Percentiles rank a stretch among this genome's conserved stretches.
Conservation (phyloP, 2,329 filamentous ascomycete species). For the Scleromitrula shiraiana region DNA sequence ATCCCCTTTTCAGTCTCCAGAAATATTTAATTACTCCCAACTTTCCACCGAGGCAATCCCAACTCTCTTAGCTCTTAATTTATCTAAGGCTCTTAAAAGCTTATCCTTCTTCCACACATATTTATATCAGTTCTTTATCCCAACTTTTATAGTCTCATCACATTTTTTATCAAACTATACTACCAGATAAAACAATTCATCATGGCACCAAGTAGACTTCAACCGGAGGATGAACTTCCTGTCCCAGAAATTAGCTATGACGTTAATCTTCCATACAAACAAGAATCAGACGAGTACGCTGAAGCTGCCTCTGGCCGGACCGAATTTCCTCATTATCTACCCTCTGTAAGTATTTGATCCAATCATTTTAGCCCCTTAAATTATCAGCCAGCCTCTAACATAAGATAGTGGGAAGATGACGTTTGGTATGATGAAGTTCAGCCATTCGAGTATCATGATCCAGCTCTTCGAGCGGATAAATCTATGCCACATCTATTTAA, state of each 20-base stretch:
- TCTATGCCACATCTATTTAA: constrained; percentile 52
- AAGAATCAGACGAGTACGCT: constrained; percentile 31
- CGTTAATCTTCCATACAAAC: constrained; percentile 41
- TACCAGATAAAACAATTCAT: neutral
- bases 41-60: neutral
- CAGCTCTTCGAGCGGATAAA: constrained; percentile 49
- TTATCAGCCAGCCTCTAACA: constrained; percentile 5
- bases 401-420: constrained; percentile 32
- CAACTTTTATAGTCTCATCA: neutral
- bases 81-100: neutral
- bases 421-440: constrained; percentile 39
- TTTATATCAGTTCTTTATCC: constrained; percentile 8
- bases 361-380: neutral
- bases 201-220: constrained; percentile 20
- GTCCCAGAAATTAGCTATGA: constrained; percentile 31
- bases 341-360: constrained; percentile 21
- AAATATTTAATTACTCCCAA: neutral
- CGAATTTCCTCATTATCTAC: constrained; percentile 38
- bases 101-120: neutral
- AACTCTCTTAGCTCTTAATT: neutral
- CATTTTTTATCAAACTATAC: neutral
- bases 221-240: constrained; percentile 12
- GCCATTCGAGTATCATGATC: constrained; percentile 37
- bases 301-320: constrained; percentile 30
- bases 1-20: neutral